Evolutionary conservation across 192 early-diverging fungal species (phyloP), one percentile per base, ranked within the genome.

Genomic region (Coemansia sp.): DNA sequence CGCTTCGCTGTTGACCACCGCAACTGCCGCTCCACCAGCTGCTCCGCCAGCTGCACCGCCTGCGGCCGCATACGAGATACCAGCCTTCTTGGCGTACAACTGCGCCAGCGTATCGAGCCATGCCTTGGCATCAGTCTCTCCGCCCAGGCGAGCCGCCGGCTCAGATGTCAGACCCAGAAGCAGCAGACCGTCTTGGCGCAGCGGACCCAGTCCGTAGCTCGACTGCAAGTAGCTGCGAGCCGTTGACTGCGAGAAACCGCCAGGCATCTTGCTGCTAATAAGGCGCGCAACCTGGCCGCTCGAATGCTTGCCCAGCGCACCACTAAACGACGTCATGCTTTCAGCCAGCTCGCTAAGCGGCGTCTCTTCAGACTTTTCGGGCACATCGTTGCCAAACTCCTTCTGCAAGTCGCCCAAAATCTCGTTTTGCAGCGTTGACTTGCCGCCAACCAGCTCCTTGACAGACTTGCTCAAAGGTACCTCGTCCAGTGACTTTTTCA

Each of bases 401-500:
- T 69, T 69, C 38, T 69, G 67, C 54, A 69, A 28, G 38, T 69
- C 94, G 71, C 94, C 94, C 61, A 96, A 84, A 53, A 96, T 94
- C 71, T 96, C 94, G 82, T 96, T 96, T 72, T 96, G 94, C 47
- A 96, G 83, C 51, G 95, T 97, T 6, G 91, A 93, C 83, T 97
- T 97, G 73, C 95, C 95, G 56, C 91, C 94, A 46, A 95, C 93
- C 26, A 97, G 87, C 69, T 97, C 95, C 85, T 97, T 80, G 65
- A 80, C 73, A 60, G 88, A 87, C 85, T 74, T 74, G 62, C 48
- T 53, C 28, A 87, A 69, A 12, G 92, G 88, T 48, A 97, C 81
- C 59, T 97, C 93, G 26, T 85, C 83, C 4, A 93, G 76, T 1
- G 90, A 69, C 84, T 95, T 97, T 84, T 97, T 97, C 59, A 95